Evolutionary conservation across 176 grass and related monocot genomes (phyloP), one percentile per base, ranked within the genome.

Genomic region (Oryza glaberrima): DNA sequence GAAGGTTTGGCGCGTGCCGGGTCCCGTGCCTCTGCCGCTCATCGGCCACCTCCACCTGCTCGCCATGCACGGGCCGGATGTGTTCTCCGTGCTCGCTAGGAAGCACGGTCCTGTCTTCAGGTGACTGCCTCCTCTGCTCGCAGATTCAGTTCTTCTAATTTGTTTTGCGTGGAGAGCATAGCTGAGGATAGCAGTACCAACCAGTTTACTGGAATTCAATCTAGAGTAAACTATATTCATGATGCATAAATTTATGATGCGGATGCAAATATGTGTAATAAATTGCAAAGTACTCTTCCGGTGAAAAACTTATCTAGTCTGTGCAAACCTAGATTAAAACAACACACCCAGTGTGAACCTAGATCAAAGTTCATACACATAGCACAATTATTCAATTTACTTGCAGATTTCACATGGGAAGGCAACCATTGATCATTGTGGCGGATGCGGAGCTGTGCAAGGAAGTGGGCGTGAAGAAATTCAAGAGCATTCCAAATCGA

Each of bases 371-470:
- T 32, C 30, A 32, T 32, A 32, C 30, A 32, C 30, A 32, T 0
- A 32, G 30, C 30, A 3, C 30, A 32, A 32, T 0, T 32, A 32
- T 32, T 32, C 30, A 32, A 49, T 14, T 67, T 32, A 54, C 30
- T n/a, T 68, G 11, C 3, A 84, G 75, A 36, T 85, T 85, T 41
- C 64, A 70, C 69, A 67, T 87, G 79, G 65, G 38, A 38, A 77
- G 40, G 11, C 43, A 79, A 19, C 65, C 63, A 10, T 20, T 86
- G 4, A 14, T 70, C 58, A 6, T 79, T 35, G 65, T 20, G 9
- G 63, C 44, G 40, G n/a, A 80, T 47, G 44, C 60, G 0, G 61
- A 65, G 16, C 30, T 81, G 17, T 90, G 79, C 58, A 63, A 63
- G 9, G 58, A 63, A 4, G 58, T 0, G 20, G 58, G 58, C 2